Evolutionary conservation across 805 yeast genomes (phyloP).

Genomic region (Millerago galiae): DNA sequence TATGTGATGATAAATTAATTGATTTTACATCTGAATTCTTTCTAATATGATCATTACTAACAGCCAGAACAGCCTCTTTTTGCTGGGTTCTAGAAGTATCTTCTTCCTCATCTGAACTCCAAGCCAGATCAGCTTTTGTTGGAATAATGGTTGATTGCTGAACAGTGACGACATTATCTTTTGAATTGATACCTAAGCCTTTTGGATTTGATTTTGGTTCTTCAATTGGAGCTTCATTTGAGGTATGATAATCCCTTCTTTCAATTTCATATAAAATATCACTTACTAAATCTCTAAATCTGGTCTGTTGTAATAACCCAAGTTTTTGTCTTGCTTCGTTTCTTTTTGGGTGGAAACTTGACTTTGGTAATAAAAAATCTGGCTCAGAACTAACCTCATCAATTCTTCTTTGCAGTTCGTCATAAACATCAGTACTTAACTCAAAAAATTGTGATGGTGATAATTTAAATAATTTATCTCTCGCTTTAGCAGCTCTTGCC

Average conservation of each 20-base stretch:
- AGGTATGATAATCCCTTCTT: conserved; percentile 54
- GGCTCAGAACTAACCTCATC: conserved; percentile 53
- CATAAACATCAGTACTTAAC: conserved; percentile 89
- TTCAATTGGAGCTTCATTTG: not conserved
- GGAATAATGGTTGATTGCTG: conserved; percentile 76
- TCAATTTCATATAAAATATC: conserved; percentile 86
- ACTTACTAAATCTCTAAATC: conserved; percentile 86
- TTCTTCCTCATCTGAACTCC: conserved; percentile 84
- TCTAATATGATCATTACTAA: not conserved
- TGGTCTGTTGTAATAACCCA: conserved; percentile 69
- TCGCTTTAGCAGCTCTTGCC: conserved; percentile 66
- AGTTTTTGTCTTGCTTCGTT: conserved; percentile 93
- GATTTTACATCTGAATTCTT: not conserved
- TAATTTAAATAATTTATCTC: conserved; percentile 77
- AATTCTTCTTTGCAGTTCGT: conserved; percentile 79
- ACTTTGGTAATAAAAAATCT: conserved; percentile 60
- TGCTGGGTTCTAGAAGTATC: conserved; percentile 24
- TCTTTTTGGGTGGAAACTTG: conserved; percentile 82
- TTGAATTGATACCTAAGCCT: conserved; percentile 2
- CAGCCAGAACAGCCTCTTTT: too few relatives aligned
- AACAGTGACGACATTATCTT: conserved; percentile 31
- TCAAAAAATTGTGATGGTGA: conserved; percentile 82
- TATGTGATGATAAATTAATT: not conserved
- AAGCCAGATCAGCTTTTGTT: conserved; percentile 73
- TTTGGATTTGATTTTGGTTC: not conserved